A percentile compares a stretch with the other conserved stretches of the same genome.
Conservation (phyloP, 441 rosid genomes). For the Brassica hybrid region DNA sequence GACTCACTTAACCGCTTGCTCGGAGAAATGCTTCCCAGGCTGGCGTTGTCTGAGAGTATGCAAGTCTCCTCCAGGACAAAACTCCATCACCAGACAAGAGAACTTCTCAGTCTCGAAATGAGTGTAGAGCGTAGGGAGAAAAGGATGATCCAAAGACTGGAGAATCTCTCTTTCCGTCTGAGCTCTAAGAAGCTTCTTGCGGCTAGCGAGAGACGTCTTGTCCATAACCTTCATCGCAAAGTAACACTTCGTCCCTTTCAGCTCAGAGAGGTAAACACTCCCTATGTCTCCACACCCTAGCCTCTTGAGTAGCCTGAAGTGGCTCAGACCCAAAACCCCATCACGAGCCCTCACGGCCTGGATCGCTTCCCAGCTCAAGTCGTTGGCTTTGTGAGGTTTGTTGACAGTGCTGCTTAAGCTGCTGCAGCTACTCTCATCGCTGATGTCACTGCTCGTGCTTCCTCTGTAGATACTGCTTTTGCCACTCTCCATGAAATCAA, state of each 20-base stretch:
- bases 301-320: slow-evolving; percentile 83
- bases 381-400: slow-evolving; percentile 93
- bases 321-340: slow-evolving; percentile 80
- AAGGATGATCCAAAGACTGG: slow-evolving; percentile 89
- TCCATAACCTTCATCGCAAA: slow-evolving; percentile 99
- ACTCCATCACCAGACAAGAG: slow-evolving; percentile 93
- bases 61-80: slow-evolving; percentile 94
- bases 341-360: slow-evolving; percentile 75
- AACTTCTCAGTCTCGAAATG: slow-evolving; percentile 95
- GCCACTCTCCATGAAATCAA: slow-evolving; percentile 80
- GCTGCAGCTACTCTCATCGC: slow-evolving; percentile 95
- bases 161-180: slow-evolving; percentile 95
- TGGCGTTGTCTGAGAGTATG: slow-evolving; percentile 94
- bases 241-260: slow-evolving; percentile 86
- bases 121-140: slow-evolving; percentile 82
- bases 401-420: slow-evolving; percentile 84
- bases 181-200: slow-evolving; percentile 91
- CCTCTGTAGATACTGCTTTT: slow-evolving; percentile 93
- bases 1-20: slow-evolving; percentile 92
- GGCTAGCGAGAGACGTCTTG: slow-evolving; percentile 84
- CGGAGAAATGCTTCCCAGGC: slow-evolving; percentile 84
- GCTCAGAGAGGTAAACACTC: slow-evolving; percentile 88
- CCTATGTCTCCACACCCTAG: slow-evolving; percentile 97
- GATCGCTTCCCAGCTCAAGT: slow-evolving; percentile 96
- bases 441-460: slow-evolving; percentile 90